Evolutionary conservation across 805 yeast genomes (phyloP).

Genomic region (Kodamaea nitidulidarum): DNA sequence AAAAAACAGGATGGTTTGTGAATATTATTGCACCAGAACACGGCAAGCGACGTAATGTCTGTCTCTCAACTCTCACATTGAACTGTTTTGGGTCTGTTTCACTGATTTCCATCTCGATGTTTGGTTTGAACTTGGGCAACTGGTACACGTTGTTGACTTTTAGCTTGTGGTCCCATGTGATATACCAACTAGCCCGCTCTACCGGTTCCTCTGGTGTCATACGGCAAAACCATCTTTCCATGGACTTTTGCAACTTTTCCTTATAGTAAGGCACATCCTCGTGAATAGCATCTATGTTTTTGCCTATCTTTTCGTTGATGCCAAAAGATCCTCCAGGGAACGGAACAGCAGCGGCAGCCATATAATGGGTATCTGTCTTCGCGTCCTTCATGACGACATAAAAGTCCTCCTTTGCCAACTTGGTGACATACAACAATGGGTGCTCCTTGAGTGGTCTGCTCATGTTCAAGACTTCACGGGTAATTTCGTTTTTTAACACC

Average conservation of each 20-base stretch:
- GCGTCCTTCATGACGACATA: conserved; percentile 56
- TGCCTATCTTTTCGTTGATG: conserved; percentile 56
- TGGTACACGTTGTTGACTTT: conserved; percentile 55
- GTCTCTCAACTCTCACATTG: conserved; percentile 69
- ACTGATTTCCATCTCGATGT: conserved; percentile 26
- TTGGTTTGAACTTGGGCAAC: conserved; percentile 41
- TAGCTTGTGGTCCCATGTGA: conserved; percentile 68
- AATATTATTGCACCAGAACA: conserved; percentile 62
- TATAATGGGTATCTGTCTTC: conserved; percentile 54
- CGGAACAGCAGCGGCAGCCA: conserved; percentile 72
- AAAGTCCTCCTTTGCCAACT: conserved; percentile 74
- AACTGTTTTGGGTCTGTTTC: conserved; percentile 48
- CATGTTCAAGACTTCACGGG: conserved; percentile 60
- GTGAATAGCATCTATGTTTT: conserved; percentile 60
- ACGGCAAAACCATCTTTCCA: conserved; percentile 69
- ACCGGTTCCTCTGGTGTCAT: conserved; percentile 61
- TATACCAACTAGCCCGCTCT: conserved; percentile 73
- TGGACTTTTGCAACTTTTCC: conserved; percentile 59
- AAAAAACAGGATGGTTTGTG: conserved; percentile 75
- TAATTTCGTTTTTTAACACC: conserved; percentile 55
- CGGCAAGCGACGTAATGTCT: conserved; percentile 65
- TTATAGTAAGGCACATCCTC: conserved; percentile 66
- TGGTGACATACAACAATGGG: conserved; percentile 58
- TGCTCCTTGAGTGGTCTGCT: conserved; percentile 56
- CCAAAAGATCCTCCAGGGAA: conserved; percentile 78